Evolutionary conservation across 2,329 filamentous ascomycete species (phyloP).

Genomic region (Aspergillus alliaceus): DNA sequence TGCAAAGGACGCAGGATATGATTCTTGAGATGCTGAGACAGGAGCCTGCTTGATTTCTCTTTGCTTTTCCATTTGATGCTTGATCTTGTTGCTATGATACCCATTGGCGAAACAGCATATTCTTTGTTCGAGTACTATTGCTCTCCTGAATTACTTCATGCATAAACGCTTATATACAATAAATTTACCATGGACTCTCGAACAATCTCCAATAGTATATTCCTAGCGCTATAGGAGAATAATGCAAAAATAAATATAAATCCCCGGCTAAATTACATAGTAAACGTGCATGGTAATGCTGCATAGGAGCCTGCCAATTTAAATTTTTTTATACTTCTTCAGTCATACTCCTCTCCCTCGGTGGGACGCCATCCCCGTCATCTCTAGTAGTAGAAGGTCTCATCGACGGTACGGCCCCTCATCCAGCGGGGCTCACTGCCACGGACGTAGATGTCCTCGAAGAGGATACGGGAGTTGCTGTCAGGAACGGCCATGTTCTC

Average conservation of each 20-base stretch:
- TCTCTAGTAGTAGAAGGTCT: slow-evolving; percentile 78
- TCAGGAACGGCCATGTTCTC: slow-evolving; percentile 86
- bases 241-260: slow-evolving; percentile 26
- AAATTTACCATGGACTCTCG: not conserved
- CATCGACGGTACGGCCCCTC: slow-evolving; percentile 82
- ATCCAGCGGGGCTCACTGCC: slow-evolving; percentile 86
- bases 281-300: slow-evolving; percentile 29
- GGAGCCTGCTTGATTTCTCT: slow-evolving; percentile 25
- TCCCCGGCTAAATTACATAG: slow-evolving; percentile 42
- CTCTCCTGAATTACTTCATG: not conserved
- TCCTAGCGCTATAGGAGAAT: slow-evolving; percentile 28
- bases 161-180: not conserved
- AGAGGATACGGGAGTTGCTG: slow-evolving; percentile 77
- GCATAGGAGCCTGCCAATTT: slow-evolving; percentile 19
- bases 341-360: not conserved
- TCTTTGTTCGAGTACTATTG: not conserved
- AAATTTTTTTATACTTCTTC: slow-evolving; percentile 3
- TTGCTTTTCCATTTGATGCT: slow-evolving; percentile 3
- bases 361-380: not conserved
- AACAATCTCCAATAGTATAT: slow-evolving; percentile 18
- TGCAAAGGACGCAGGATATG: slow-evolving; percentile 43
- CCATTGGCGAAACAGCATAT: slow-evolving; percentile 9
- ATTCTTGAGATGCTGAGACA: slow-evolving; percentile 43
- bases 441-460: slow-evolving; percentile 91
- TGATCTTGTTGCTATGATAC: slow-evolving; percentile 21